phyloP scores from a whole-genome alignment of 169 alveolate species.

The Condylostoma magnum region DNA sequence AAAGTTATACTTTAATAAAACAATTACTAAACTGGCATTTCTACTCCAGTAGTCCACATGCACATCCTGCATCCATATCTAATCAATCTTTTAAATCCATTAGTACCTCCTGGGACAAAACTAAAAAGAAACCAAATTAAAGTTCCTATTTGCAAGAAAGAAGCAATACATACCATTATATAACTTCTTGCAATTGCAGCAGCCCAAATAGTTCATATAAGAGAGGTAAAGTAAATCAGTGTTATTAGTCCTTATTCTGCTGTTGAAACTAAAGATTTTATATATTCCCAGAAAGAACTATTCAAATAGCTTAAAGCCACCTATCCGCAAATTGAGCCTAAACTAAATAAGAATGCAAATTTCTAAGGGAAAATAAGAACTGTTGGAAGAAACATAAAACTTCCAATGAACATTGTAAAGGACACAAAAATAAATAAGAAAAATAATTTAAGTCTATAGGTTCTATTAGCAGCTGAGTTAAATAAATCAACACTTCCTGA shows the following conservation, averaged over 20 bases:
- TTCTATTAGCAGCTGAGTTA: conserved; percentile 12
- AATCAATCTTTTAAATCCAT: conserved; percentile 2
- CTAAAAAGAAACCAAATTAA: conserved; percentile 19
- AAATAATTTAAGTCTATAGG: conserved; percentile 7
- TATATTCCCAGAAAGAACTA: conserved; percentile 1
- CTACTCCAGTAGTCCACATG: too few species aligned
- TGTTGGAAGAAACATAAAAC: conserved; percentile 20
- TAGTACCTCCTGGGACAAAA: conserved; percentile 23
- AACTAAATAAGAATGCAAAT: conserved; percentile 21
- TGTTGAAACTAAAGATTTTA: conserved; percentile 14
- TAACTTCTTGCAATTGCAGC: conserved; percentile 27
- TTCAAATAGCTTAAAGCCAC: conserved; percentile 30
- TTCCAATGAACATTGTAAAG: neutral
- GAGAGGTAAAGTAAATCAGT: neutral
- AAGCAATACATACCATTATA: neutral
- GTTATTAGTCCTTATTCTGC: neutral
- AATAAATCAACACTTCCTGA: neutral
- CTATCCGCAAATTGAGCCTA: conserved; percentile 2
- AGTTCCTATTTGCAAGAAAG: neutral
- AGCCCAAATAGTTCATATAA: conserved; percentile 4
- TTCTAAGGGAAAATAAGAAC: conserved; percentile 20
- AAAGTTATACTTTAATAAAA: too few species aligned
- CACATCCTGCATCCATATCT: conserved; percentile 15
- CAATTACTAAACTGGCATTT: too few species aligned
- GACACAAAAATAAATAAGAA: conserved; percentile 4